Evolutionary conservation across 352 stramenopile genomes (phyloP).

Genomic region (Thalassiosira exigua): DNA sequence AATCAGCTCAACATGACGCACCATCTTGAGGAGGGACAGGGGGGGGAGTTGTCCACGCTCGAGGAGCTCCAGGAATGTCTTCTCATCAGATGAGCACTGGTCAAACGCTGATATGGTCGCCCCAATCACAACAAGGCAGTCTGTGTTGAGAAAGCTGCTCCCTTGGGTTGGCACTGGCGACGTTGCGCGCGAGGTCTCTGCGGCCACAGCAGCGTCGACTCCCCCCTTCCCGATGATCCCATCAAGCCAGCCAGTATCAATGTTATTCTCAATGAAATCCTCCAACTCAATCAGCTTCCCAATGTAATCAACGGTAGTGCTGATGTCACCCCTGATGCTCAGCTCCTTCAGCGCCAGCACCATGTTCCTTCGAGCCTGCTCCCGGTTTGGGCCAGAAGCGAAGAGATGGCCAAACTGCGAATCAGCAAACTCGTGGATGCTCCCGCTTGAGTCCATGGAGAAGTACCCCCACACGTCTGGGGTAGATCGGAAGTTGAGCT

Average conservation of each 20-base stretch:
- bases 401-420: conserved; percentile 99
- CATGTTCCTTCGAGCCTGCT: conserved; percentile 92
- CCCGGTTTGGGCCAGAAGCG: conserved; percentile 93
- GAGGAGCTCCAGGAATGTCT: conserved; percentile 76
- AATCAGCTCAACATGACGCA: conserved; percentile 94
- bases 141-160: conserved; percentile 50
- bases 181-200: no score
- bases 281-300: conserved; percentile 98
- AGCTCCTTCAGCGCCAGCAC: conserved; percentile 99
- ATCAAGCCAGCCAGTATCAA: conserved; percentile 99
- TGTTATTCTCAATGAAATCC: conserved; percentile 98
- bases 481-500: conserved; percentile 99
- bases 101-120: conserved; percentile 80
- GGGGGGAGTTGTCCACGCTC: conserved; percentile 90
- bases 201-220: conserved; percentile 26
- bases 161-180: conserved; percentile 15
- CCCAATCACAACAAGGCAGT: conserved; percentile 78
- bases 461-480: conserved; percentile 99
- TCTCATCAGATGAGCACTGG: conserved; percentile 61
- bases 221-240: conserved; percentile 90
- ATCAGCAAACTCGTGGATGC: conserved; percentile 99
- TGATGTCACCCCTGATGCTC: conserved; percentile 99
- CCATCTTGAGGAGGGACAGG: conserved; percentile 88
- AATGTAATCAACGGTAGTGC: conserved; percentile 99
- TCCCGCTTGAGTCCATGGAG: conserved; percentile 97